Conservation (phyloP, 202 grass and related monocot genomes). For the Zoysia matrella region DNA sequence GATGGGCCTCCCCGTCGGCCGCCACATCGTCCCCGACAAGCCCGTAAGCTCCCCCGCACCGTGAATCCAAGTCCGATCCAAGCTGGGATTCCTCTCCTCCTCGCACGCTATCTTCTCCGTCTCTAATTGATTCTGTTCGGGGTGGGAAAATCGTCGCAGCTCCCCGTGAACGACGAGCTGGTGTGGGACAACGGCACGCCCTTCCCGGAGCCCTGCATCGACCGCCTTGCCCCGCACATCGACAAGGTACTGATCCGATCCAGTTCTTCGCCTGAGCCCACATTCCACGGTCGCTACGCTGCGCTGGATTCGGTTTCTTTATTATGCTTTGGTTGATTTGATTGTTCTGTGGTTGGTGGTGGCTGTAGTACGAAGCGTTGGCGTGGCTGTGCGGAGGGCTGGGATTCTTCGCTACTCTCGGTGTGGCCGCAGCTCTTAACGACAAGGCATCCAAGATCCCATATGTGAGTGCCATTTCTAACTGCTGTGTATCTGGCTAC, state of each 20-base stretch:
- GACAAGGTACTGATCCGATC: slow-evolving; percentile 67
- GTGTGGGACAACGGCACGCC: slow-evolving; percentile 99
- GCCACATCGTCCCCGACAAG: slow-evolving; percentile 95
- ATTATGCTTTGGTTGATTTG: slow-evolving; percentile 28
- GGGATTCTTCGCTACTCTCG: slow-evolving; percentile 71
- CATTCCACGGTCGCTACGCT: neutral
- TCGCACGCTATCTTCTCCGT: slow-evolving; percentile 3
- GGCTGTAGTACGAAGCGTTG: slow-evolving; percentile 78
- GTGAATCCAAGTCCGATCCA: neutral
- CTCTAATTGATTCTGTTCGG: slow-evolving; percentile 21
- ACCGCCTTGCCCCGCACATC: slow-evolving; percentile 88
- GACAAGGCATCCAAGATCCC: slow-evolving; percentile 95
- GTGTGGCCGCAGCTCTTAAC: slow-evolving; percentile 63
- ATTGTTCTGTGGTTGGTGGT: neutral
- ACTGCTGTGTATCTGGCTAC: neutral
- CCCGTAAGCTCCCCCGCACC: slow-evolving; percentile 51
- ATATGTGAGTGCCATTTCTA: slow-evolving; percentile 63
- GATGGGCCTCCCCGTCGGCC: slow-evolving; percentile 91
- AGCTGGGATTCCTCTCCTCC: neutral
- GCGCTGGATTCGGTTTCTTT: slow-evolving; percentile 20
- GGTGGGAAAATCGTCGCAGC: slow-evolving; percentile 38
- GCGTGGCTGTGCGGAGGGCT: slow-evolving; percentile 90
- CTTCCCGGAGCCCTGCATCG: slow-evolving; percentile 91
- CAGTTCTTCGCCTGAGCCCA: neutral
- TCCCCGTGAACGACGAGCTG: slow-evolving; percentile 73